Evolutionary conservation across 495 filamentous ascomycete species (phyloP).

Genomic region (Aspergillus mulundensis): DNA sequence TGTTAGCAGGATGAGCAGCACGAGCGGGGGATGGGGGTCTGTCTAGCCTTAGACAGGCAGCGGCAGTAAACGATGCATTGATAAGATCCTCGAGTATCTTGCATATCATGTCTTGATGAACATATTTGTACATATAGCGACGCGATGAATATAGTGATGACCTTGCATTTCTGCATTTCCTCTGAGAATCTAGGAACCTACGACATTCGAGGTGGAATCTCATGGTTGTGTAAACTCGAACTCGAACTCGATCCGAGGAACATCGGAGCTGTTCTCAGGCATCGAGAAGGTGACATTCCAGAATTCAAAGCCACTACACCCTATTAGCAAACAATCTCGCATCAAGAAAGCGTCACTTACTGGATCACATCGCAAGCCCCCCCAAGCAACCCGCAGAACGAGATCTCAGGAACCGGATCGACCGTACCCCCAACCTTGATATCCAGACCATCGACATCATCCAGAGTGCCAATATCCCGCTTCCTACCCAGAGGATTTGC

Average conservation of each 20-base stretch:
- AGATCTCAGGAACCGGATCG: not conserved
- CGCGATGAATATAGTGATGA: no score
- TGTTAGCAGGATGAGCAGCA: conserved; percentile 16
- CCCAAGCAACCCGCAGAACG: conserved; percentile 8
- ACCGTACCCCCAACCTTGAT: conserved; percentile 4
- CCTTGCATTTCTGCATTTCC: no score
- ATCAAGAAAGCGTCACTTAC: not conserved
- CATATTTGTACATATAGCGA: not conserved
- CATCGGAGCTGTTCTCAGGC: not conserved
- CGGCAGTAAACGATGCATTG: no score
- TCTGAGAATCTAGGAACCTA: no score
- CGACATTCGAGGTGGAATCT: no score
- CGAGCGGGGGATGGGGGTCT: not conserved
- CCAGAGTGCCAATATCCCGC: conserved; percentile 1
- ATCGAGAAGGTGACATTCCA: conserved; percentile 13
- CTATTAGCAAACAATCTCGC: not conserved
- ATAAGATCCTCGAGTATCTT: not conserved
- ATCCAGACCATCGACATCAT: conserved; percentile 4
- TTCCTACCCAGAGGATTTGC: not conserved
- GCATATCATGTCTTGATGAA: not conserved
- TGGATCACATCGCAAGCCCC: conserved; percentile 9
- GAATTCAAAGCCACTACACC: conserved; percentile 9
- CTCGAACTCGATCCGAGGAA: conserved; percentile 5
- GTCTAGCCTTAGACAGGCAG: not conserved
- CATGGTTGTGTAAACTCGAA: conserved; percentile 19